A percentile compares a stretch with the other conserved stretches of the same genome.
These are phyloP conservation scores for Cucurbita argyrosperma DNA, from an alignment of 306 rosid genomes.

Conservation along the genomic window DNA sequence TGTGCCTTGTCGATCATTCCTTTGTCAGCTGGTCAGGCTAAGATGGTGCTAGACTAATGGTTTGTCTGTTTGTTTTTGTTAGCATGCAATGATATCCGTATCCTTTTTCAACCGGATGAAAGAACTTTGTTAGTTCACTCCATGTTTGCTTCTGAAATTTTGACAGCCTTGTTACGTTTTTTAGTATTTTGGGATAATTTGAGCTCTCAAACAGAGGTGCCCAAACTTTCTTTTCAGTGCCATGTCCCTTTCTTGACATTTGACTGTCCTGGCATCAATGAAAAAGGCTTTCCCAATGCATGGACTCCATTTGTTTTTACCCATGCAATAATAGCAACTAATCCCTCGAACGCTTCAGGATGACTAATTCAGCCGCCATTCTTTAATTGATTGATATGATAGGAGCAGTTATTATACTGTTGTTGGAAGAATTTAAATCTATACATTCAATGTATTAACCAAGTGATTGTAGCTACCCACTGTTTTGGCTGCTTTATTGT, in stretches of 20 bases:
- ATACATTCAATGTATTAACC: neutral
- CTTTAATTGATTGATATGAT: neutral
- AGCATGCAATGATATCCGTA: neutral
- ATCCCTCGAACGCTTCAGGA: too few relatives aligned
- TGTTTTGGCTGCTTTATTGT: neutral
- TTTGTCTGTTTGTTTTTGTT: slow-evolving; percentile 6
- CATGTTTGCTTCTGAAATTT: neutral
- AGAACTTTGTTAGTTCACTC: neutral
- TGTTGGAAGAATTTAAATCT: neutral
- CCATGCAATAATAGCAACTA: neutral
- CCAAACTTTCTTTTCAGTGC: slow-evolving; percentile 3
- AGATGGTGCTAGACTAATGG: neutral
- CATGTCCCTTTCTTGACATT: slow-evolving; percentile 6
- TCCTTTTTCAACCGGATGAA: neutral
- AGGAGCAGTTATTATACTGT: neutral
- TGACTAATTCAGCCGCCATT: neutral
- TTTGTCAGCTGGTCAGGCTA: neutral
- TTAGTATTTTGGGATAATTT: slow-evolving; percentile 2
- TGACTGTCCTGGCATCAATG: neutral
- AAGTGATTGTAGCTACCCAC: neutral
- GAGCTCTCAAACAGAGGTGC: neutral
- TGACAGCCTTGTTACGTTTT: neutral
- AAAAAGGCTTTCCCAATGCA: neutral
- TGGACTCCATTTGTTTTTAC: neutral
- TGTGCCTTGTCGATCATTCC: neutral